These are phyloP conservation scores for Raphanus sativus DNA, from an alignment of 345 rosid genomes.

Conservation along the genomic window DNA sequence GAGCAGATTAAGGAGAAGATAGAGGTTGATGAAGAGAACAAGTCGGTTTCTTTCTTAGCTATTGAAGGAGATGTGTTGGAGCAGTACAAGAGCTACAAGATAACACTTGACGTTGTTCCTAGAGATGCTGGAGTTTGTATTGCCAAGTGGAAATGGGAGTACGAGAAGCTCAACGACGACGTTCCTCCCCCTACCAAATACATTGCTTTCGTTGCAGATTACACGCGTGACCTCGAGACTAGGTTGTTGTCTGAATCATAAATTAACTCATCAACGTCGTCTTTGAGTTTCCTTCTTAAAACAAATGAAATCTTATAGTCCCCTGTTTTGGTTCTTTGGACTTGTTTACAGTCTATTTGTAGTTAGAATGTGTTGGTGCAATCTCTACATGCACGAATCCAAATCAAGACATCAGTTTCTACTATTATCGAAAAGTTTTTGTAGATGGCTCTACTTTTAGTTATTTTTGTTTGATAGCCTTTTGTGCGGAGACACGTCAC, in stretches of 20 bases:
- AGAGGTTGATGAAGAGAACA: conserved; percentile 28
- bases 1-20: conserved; percentile 29
- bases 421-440: not conserved
- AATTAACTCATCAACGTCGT: not conserved
- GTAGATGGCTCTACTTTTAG: not conserved
- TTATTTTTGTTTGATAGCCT: not conserved
- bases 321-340: not conserved
- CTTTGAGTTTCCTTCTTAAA: not conserved
- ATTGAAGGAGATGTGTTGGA: conserved; percentile 35
- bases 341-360: not conserved
- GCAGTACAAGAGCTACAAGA: conserved; percentile 33
- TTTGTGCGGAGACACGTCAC: not conserved
- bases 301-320: not conserved
- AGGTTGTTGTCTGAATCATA: conserved; percentile 27
- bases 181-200: conserved; percentile 29
- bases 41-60: conserved; percentile 23
- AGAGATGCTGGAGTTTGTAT: conserved; percentile 17
- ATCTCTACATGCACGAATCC: not conserved
- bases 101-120: conserved; percentile 25
- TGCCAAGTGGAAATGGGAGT: conserved; percentile 33
- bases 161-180: conserved; percentile 26
- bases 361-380: not conserved
- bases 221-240: conserved; percentile 31
- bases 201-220: conserved; percentile 19
- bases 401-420: not conserved